A percentile compares a stretch with the other conserved stretches of the same genome.
Conservation (phyloP, 139 green algal species). For the Asterochloris erici region DNA sequence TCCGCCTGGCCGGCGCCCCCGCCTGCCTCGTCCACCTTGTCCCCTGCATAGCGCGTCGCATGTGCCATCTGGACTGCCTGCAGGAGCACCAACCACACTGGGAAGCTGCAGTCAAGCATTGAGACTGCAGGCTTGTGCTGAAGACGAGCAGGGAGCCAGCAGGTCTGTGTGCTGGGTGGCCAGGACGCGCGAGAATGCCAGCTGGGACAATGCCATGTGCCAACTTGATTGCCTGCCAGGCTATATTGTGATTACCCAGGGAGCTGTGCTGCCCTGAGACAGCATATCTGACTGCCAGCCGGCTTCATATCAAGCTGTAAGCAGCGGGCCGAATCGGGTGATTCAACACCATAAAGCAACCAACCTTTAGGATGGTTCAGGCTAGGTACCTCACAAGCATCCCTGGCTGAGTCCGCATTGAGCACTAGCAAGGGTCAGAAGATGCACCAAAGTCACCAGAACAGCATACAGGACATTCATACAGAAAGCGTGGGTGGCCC, state of each 20-base stretch:
- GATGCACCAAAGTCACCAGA: not conserved
- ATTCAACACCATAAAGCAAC: too few species aligned
- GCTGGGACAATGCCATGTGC: not conserved
- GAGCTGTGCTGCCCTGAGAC: too few species aligned
- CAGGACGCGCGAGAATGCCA: not conserved
- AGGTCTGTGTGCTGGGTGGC: not conserved
- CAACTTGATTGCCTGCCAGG: not conserved
- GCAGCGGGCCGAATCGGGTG: too few species aligned
- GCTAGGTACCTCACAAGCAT: too few species aligned
- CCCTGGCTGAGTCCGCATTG: too few species aligned
- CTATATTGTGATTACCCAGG: too few species aligned
- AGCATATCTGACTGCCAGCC: too few species aligned
- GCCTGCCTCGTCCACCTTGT: not conserved
- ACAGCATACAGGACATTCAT: not conserved
- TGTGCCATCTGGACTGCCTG: constrained; percentile 30
- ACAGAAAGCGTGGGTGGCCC: constrained; percentile 24
- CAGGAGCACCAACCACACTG: not conserved
- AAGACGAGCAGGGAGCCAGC: too few species aligned
- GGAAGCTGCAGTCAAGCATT: too few species aligned
- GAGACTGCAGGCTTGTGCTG: too few species aligned
- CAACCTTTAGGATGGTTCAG: too few species aligned
- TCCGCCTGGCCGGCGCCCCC: constrained; percentile 17
- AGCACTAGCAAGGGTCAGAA: not conserved
- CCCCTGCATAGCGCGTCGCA: not conserved
- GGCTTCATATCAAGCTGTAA: too few species aligned